Percentiles rank a stretch among this genome's conserved stretches.
Evolutionary conservation across 2,329 filamentous ascomycete genomes (phyloP).

Genomic region (Paecilomyces variotii): DNA sequence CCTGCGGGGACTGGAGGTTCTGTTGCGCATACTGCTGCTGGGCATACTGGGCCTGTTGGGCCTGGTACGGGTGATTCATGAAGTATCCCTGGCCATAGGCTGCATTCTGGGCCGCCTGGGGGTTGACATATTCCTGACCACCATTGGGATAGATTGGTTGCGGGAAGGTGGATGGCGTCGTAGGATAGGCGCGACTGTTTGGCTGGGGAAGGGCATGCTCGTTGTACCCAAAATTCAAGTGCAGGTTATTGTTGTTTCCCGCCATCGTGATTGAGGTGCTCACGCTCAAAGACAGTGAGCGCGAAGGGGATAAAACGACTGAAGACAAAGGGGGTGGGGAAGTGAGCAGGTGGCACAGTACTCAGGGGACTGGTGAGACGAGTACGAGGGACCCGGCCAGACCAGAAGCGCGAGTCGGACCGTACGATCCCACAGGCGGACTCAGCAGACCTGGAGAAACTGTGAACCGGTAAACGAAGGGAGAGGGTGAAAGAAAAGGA

Average conservation of each 20-base stretch:
- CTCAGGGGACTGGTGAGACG: neutral
- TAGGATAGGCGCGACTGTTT: slow-evolving; percentile 66
- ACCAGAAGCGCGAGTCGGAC: slow-evolving; percentile 1
- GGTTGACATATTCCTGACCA: slow-evolving; percentile 54
- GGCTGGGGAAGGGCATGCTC: slow-evolving; percentile 57
- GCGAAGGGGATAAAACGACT: slow-evolving; percentile 4
- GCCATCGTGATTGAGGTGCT: slow-evolving; percentile 42
- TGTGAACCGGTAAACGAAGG: neutral
- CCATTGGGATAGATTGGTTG: slow-evolving; percentile 69
- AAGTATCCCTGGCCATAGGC: slow-evolving; percentile 50
- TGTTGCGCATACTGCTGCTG: slow-evolving; percentile 45
- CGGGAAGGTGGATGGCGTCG: slow-evolving; percentile 91
- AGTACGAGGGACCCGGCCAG: neutral
- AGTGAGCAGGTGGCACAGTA: neutral
- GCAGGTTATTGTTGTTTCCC: slow-evolving; percentile 52
- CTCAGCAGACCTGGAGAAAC: neutral
- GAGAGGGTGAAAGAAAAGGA: neutral
- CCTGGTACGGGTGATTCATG: slow-evolving; percentile 52
- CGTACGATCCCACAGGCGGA: neutral
- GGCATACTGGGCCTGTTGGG: slow-evolving; percentile 42
- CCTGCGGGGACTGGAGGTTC: slow-evolving; percentile 49
- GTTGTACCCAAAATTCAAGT: slow-evolving; percentile 46
- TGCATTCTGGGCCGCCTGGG: slow-evolving; percentile 30
- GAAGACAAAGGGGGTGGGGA: slow-evolving; percentile 4
- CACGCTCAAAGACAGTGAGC: slow-evolving; percentile 32